Conservation (phyloP, 2,329 filamentous ascomycete species). For the Xylariaceae sp. region DNA sequence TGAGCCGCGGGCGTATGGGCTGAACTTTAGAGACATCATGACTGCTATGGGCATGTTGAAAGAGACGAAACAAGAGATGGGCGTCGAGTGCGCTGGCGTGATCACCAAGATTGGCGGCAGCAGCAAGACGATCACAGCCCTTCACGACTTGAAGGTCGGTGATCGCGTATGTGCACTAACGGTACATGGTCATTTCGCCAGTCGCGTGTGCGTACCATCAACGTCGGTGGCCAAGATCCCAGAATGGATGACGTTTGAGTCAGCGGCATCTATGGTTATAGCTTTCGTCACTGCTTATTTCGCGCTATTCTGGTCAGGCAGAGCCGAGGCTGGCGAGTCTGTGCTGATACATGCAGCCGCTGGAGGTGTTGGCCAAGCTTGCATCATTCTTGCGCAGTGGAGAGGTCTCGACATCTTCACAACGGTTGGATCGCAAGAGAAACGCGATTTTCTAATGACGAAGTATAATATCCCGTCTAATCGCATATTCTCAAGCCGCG, state of each 20-base stretch:
- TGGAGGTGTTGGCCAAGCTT: conserved; percentile 16
- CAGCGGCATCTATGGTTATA: conserved; percentile 11
- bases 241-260: conserved; percentile 9
- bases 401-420: conserved; percentile 16
- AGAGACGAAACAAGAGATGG: conserved; percentile 6
- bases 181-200: conserved; percentile 4
- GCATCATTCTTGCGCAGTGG: conserved; percentile 13
- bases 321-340: conserved; percentile 1
- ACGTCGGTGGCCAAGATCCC: conserved; percentile 7
- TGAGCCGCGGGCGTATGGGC: conserved; percentile 7
- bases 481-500: conserved; percentile 19
- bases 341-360: conserved; percentile 21
- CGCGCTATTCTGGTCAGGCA: conserved; percentile 6
- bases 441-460: conserved; percentile 9
- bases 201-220: conserved; percentile 1
- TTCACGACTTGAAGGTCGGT: conserved; percentile 7
- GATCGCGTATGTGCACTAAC: conserved; percentile 13
- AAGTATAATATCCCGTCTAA: conserved; percentile 12
- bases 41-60: conserved; percentile 12
- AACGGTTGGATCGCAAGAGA: conserved; percentile 12
- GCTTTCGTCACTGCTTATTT: conserved; percentile 9
- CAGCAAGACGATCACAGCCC: background rate
- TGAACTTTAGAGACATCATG: conserved; percentile 16
- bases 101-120: conserved; percentile 11
- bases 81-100: conserved; percentile 15